phyloP scores from a whole-genome alignment of 768 basidiomycete genomes.

The Podaxis sp. region DNA sequence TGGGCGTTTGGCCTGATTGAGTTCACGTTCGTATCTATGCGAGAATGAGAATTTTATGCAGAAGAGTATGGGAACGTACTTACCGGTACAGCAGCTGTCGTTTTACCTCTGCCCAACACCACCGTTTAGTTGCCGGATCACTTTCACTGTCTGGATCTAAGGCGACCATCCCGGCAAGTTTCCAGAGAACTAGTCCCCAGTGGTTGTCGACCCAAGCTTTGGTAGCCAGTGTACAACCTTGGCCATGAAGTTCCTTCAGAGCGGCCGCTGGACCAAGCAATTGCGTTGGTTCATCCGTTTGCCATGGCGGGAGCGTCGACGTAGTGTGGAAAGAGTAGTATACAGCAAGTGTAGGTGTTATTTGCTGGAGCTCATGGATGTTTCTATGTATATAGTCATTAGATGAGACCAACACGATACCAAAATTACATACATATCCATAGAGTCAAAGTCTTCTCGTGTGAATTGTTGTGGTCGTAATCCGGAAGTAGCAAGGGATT shows the following conservation, averaged over 20 bases:
- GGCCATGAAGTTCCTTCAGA: slow-evolving; percentile 48
- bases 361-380: slow-evolving; percentile 46
- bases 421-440: slow-evolving; percentile 48
- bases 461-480: slow-evolving; percentile 48
- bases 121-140: slow-evolving; percentile 48
- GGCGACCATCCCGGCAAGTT: slow-evolving; percentile 80
- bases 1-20: slow-evolving; percentile 75
- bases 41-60: not conserved
- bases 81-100: slow-evolving; percentile 86
- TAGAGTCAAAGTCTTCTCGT: slow-evolving; percentile 39
- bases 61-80: slow-evolving; percentile 15
- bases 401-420: not conserved
- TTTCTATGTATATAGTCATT: slow-evolving; percentile 35
- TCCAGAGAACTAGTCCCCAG: slow-evolving; percentile 91
- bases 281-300: slow-evolving; percentile 18
- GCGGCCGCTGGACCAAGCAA: slow-evolving; percentile 54
- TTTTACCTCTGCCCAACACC: slow-evolving; percentile 83
- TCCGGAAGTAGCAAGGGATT: slow-evolving; percentile 46
- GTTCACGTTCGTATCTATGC: slow-evolving; percentile 85
- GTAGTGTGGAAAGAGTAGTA: slow-evolving; percentile 59
- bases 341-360: slow-evolving; percentile 52
- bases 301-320: slow-evolving; percentile 23
- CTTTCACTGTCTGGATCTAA: slow-evolving; percentile 64
- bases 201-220: slow-evolving; percentile 90
- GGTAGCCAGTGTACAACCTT: slow-evolving; percentile 68